phyloP scores from a whole-genome alignment of 116 monocot species.

The Dioscorea cayenensis region DNA sequence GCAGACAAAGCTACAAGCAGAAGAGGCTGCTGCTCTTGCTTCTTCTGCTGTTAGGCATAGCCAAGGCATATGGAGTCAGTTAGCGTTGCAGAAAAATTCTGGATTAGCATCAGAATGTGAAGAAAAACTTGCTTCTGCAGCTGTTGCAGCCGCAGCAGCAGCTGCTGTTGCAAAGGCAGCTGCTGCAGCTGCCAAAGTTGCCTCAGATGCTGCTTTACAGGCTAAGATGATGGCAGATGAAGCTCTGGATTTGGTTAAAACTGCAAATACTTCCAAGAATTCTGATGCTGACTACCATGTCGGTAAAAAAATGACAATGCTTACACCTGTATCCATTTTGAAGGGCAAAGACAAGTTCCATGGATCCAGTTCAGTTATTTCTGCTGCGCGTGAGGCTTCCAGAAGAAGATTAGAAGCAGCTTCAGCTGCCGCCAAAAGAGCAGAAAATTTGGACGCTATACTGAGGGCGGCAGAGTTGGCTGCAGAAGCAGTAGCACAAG shows the following conservation, averaged over 20 bases:
- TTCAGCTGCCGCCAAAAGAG: conserved; percentile 81
- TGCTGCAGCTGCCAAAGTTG: conserved; percentile 84
- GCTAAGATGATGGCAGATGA: conserved; percentile 93
- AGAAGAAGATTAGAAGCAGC: conserved; percentile 75
- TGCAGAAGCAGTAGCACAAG: conserved; percentile 82
- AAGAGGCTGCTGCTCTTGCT: conserved; percentile 76
- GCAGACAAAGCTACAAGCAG: conserved; percentile 69
- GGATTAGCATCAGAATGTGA: conserved; percentile 51
- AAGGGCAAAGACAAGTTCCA: conserved; percentile 40
- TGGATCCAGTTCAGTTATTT: conserved; percentile 50
- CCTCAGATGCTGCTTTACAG: conserved; percentile 73
- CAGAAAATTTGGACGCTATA: conserved; percentile 91
- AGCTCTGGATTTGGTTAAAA: conserved; percentile 29
- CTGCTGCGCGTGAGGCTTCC: conserved; percentile 64
- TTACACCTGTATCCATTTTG: conserved; percentile 37
- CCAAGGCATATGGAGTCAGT: conserved; percentile 71
- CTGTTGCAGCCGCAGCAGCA: conserved; percentile 67
- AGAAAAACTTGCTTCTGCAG: conserved; percentile 76
- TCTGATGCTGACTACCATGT: conserved; percentile 21
- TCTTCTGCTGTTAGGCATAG: conserved; percentile 55
- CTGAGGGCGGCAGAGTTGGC: conserved; percentile 91
- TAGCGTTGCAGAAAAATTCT: conserved; percentile 44
- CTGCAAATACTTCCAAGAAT: conserved; percentile 12
- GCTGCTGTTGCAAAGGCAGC: conserved; percentile 89
- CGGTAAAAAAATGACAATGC: conserved; percentile 21